phyloP scores from a whole-genome alignment of 495 filamentous ascomycete genomes.

The Podospora tetraspora region DNA sequence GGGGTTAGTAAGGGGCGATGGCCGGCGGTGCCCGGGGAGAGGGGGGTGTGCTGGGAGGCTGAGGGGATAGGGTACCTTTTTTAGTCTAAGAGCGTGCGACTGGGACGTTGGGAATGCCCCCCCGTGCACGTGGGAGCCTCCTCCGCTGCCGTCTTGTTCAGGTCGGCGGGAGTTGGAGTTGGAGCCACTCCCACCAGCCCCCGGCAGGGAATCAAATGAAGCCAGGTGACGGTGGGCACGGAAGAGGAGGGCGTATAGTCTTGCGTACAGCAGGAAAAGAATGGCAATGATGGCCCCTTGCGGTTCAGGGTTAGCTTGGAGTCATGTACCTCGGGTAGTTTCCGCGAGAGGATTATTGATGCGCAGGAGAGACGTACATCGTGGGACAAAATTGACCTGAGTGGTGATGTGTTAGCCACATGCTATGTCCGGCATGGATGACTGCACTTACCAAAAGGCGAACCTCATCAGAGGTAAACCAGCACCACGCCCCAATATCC shows the following conservation, averaged over 20 bases:
- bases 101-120: not conserved
- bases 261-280: constrained; percentile 35
- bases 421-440: not conserved
- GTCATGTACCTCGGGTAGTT: no score
- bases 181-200: not conserved
- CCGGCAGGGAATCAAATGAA: constrained; percentile 14
- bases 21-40: no score
- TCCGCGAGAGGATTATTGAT: no score
- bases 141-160: no score
- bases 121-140: no score
- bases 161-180: no score
- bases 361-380: constrained; percentile 9
- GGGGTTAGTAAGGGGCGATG: not conserved
- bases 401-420: no score
- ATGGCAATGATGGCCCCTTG: constrained; percentile 34
- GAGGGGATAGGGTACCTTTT: constrained; percentile 22
- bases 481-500: constrained; percentile 42
- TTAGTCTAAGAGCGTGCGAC: constrained; percentile 22
- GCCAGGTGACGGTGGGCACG: constrained; percentile 35
- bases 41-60: no score
- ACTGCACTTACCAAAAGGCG: constrained; percentile 20
- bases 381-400: constrained; percentile 39
- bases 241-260: constrained; percentile 40
- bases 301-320: no score
- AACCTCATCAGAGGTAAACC: constrained; percentile 39